Evolutionary conservation across 768 basidiomycete genomes (phyloP).

Genomic region (Zangia roseola): DNA sequence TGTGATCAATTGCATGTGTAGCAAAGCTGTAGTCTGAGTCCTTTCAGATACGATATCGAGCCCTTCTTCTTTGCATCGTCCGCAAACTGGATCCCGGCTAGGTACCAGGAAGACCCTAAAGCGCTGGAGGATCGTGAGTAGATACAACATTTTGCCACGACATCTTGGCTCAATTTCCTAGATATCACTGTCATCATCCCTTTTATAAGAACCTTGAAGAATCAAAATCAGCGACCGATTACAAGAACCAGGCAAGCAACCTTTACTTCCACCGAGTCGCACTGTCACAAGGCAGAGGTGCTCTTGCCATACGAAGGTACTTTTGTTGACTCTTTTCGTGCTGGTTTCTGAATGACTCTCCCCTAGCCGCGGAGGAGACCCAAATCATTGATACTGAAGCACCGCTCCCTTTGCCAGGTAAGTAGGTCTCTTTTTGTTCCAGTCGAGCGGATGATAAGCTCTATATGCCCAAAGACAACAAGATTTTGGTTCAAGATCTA

Average conservation of each 20-base stretch:
- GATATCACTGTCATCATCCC: conserved; percentile 44
- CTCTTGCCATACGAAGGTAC: conserved; percentile 13
- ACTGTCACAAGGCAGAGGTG: not conserved
- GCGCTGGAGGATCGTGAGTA: conserved; percentile 40
- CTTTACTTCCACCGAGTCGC: not conserved
- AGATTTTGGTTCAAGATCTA: conserved; percentile 32
- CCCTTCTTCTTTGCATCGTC: conserved; percentile 46
- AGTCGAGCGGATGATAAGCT: not conserved
- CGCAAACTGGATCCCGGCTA: conserved; percentile 40
- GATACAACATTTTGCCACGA: not conserved
- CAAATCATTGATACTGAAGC: conserved; percentile 32
- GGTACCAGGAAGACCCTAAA: conserved; percentile 39
- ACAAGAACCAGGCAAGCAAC: conserved; percentile 16
- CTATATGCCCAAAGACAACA: conserved; percentile 8
- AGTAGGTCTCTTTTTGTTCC: not conserved
- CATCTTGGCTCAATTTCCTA: conserved; percentile 14
- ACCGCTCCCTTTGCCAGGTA: conserved; percentile 26
- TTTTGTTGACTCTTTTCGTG: not conserved
- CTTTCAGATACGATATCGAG: conserved; percentile 39
- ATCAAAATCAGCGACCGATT: conserved; percentile 25
- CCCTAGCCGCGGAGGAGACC: conserved; percentile 8
- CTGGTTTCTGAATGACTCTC: not conserved
- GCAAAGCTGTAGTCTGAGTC: not conserved
- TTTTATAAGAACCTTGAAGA: conserved; percentile 40
- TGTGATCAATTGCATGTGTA: not conserved